Percentiles rank a stretch among this genome's conserved stretches.
These are phyloP conservation scores for Sclerotinia spermophila DNA, from an alignment of 2,329 filamentous ascomycete species.

Conservation along the genomic window DNA sequence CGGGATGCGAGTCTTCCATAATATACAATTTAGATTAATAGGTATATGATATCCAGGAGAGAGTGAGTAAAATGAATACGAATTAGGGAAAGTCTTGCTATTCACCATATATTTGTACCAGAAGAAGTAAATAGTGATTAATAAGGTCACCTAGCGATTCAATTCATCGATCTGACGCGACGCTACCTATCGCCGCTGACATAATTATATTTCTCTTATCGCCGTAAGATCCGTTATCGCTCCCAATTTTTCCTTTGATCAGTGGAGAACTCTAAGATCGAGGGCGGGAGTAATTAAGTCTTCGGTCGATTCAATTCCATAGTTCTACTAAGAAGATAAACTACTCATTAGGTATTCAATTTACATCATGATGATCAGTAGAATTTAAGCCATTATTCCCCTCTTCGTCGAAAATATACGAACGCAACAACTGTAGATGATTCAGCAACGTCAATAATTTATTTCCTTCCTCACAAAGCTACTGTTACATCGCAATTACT, in stretches of 20 bases:
- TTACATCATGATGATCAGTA: constrained; percentile 2
- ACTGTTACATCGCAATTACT: neutral
- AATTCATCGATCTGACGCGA: neutral
- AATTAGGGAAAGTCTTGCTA: neutral
- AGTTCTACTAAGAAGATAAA: neutral
- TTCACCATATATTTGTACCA: neutral
- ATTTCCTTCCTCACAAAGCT: neutral
- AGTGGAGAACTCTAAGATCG: constrained; percentile 1
- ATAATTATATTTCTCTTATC: constrained; percentile 17
- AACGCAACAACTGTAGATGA: neutral
- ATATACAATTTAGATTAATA: neutral
- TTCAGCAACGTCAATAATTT: neutral
- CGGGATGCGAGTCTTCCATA: constrained; percentile 53
- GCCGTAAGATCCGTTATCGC: constrained; percentile 13
- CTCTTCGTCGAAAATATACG: neutral
- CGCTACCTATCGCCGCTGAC: constrained; percentile 20
- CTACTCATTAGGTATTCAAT: neutral
- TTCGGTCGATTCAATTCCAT: neutral
- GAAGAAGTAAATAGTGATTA: neutral
- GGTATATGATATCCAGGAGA: neutral
- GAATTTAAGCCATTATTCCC: neutral
- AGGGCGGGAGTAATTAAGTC: neutral
- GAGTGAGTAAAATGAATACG: neutral
- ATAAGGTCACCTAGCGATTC: neutral
- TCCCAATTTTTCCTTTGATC: constrained; percentile 5